Evolutionary conservation across 1,284 basidiomycete species (phyloP).

Genomic region (Rhodotorula sp.): DNA sequence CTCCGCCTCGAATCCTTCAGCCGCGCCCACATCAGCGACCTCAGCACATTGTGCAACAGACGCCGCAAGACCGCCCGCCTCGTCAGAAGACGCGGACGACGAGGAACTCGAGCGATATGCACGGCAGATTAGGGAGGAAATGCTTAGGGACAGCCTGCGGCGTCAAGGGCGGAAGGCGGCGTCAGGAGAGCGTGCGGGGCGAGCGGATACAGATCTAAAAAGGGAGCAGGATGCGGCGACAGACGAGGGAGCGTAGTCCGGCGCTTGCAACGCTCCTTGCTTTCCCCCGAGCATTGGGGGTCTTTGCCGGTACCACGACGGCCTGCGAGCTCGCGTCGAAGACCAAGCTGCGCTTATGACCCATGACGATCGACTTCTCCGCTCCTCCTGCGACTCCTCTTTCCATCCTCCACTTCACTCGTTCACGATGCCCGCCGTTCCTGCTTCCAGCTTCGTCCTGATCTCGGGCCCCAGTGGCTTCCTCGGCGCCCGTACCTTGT

Average conservation of each 20-base stretch:
- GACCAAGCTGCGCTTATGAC: too few species aligned
- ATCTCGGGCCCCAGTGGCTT: conserved; percentile 47
- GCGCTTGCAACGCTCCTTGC: too few species aligned
- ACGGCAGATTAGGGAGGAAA: conserved; percentile 17
- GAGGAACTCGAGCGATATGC: conserved; percentile 22
- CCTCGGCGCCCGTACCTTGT: conserved; percentile 26
- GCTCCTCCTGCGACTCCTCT: background rate
- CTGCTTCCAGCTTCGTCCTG: conserved; percentile 37
- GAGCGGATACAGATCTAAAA: background rate
- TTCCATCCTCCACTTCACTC: background rate
- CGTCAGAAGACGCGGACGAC: background rate
- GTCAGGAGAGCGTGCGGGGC: background rate
- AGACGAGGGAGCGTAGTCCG: background rate
- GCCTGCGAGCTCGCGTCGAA: too few species aligned
- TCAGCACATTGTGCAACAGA: background rate
- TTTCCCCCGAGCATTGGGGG: too few species aligned
- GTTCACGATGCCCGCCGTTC: conserved; percentile 13
- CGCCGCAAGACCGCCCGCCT: background rate
- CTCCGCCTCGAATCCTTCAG: background rate
- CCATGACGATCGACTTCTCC: too few species aligned
- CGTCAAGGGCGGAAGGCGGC: conserved; percentile 1
- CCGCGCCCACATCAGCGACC: background rate
- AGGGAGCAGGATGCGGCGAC: background rate
- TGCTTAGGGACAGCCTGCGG: conserved; percentile 23
- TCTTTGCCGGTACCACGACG: too few species aligned